Base-by-base conservation (phyloP, 2,329 filamentous ascomycete species). In the Beauveria rudraprayagi region DNA sequence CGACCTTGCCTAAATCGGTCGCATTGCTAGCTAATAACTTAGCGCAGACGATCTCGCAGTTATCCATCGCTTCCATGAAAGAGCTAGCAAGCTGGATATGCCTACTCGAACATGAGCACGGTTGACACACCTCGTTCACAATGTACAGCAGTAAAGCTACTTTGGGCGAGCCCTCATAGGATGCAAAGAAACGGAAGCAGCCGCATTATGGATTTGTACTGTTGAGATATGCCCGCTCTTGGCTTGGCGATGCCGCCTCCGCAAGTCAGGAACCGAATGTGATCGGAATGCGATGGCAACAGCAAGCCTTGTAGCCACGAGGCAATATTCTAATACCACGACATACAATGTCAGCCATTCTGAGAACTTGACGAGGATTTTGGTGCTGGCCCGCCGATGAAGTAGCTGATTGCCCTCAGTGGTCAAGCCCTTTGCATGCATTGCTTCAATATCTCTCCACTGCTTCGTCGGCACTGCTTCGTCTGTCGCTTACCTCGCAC, bases 41-140 rank as follows among this genome's bases (percentile, higher is more conserved):
- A 46, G 40, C 40, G 56, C 26, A 41, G 47, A 37, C 48, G 47
- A 60, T 60, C 56, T 46, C 48, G 56, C 56, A 60, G 30, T 34
- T 14, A 14, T 26, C 3, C 48, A 60, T 53, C 56, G 34, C 56
- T 26, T 40, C 11, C 11, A 14, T 43, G 28, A 26, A 40, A n/a
- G 19, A n/a, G 19, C 19, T 24, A 41, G 26, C n/a, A 30, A 30
- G 30, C 9, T 30, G 30, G 9, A 30, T 44, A 19, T 19, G 43
- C n/a, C 17, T 11, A 46, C 43, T 14, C 9, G 19, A 22, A 22
- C 11, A 19, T 46, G 43, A 19, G 14, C 44, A 24, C 44, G 22
- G 22, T 17, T 16, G n/a, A 22, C n/a, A 46, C 10, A 14, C n/a
- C 19, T 46, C 14, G 19, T 14, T 19, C 11, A 30, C n/a, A 30